Base-by-base conservation (phyloP, 2,329 filamentous ascomycete genomes). In the Trichoderma endophyticum region DNA sequence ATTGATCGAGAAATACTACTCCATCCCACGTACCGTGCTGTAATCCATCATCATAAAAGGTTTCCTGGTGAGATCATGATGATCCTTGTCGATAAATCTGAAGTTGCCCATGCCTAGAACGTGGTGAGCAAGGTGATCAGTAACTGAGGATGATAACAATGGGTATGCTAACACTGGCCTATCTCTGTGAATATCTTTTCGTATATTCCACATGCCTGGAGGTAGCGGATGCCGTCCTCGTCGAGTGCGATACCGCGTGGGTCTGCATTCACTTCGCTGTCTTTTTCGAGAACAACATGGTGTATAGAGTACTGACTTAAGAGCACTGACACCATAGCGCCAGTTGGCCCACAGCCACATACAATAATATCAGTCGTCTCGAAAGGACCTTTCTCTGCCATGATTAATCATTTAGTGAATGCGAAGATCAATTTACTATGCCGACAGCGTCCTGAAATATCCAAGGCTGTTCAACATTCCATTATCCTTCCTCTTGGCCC, bases 241-340 rank as follows among this genome's bases (percentile, higher is more conserved):
- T 79, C 77, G 15, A 80, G 72, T 1, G 76, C 76, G 48, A 80
- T 79, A 4, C 79, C 79, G 6, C 79, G 72, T 2, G 79, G 79
- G 70, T 80, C 79, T 8, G 65, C 67, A 3, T 73, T 78, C 32
- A 80, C 75, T 11, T 73, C 72, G 4, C 30, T 11, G 15, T 79
- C 77, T 60, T 74, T 76, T 63, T 80, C 79, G 7, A 80, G 63
- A 2, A 79, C 72, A 24, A 80, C 59, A 54, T 77, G 66, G 8
- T 71, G 59, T 12, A 76, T 64, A 1, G 21, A 30, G 21, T 71
- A 62, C 9, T 66, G 67, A 4, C 76, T 69, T 15, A 78, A 67
- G 24, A 74, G 57, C 3, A 71, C 71, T 3, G 76, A 77, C 8
- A 78, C 69, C 74, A 78, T 73, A 14, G 77, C 77, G 4, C 77